Conservation (phyloP, 2,329 filamentous ascomycete species). For the Pochonia chlamydosporia region DNA sequence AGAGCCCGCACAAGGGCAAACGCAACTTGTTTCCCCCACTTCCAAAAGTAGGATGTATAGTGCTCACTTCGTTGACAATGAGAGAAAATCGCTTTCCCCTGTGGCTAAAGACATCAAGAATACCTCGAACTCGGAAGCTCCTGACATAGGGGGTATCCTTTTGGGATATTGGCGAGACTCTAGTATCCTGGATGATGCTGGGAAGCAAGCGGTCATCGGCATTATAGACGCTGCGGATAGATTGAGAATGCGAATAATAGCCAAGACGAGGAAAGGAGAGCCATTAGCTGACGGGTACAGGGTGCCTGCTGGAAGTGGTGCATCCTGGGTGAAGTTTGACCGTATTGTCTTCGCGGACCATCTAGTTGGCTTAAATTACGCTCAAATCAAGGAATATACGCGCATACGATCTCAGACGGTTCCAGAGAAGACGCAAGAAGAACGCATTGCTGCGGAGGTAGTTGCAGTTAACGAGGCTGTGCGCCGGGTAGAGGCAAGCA, state of each 20-base stretch:
- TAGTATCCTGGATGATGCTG: slow-evolving; percentile 36
- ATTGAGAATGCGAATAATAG: slow-evolving; percentile 52
- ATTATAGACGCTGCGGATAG: slow-evolving; percentile 58
- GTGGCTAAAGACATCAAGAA: too few species aligned
- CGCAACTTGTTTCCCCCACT: too few species aligned
- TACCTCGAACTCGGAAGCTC: too few species aligned
- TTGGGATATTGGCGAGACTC: slow-evolving; percentile 59
- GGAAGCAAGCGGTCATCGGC: slow-evolving; percentile 54
- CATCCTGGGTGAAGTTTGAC: slow-evolving; percentile 60
- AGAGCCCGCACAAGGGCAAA: too few species aligned
- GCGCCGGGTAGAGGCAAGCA: slow-evolving; percentile 35
- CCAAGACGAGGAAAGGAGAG: slow-evolving; percentile 41
- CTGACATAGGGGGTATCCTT: slow-evolving; percentile 39
- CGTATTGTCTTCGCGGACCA: slow-evolving; percentile 53
- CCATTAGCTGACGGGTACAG: slow-evolving; percentile 39
- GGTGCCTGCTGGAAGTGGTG: slow-evolving; percentile 51
- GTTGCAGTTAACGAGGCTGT: slow-evolving; percentile 42
- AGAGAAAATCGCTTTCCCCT: too few species aligned
- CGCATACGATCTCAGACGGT: slow-evolving; percentile 40
- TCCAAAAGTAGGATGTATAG: too few species aligned
- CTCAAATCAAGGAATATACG: slow-evolving; percentile 58
- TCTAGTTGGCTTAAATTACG: slow-evolving; percentile 49
- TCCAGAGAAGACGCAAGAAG: slow-evolving; percentile 31
- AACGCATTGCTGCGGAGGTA: slow-evolving; percentile 31
- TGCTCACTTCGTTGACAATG: too few species aligned